A percentile compares a stretch with the other conserved stretches of the same genome.
Conservation (phyloP, 176 grass and related monocot genomes). For the Zizania latifolia region DNA sequence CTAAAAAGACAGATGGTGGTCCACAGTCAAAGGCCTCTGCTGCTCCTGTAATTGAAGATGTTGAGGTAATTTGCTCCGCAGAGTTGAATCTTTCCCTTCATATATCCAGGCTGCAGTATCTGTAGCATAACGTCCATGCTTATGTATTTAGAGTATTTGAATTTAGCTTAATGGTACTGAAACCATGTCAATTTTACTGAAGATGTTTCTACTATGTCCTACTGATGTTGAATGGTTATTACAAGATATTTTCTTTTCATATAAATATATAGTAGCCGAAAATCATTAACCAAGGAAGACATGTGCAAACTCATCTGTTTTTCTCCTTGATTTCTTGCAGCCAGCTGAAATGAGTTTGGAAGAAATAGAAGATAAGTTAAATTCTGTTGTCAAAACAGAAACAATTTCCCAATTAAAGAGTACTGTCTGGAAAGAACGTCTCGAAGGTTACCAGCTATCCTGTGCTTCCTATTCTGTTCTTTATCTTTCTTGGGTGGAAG, state of each 20-base stretch:
- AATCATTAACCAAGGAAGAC: not conserved
- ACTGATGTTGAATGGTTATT: not conserved
- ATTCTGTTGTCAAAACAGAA: conserved; percentile 66
- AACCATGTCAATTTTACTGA: not conserved
- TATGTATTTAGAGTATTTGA: not conserved
- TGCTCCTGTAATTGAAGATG: conserved; percentile 61
- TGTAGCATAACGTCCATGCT: not conserved
- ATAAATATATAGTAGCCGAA: not conserved
- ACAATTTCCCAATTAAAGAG: conserved; percentile 86
- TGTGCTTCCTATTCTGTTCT: conserved; percentile 2
- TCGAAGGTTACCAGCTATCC: conserved; percentile 61
- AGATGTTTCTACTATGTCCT: not conserved
- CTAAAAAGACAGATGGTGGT: conserved; percentile 73
- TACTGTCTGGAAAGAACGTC: conserved; percentile 89
- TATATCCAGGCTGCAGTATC: not conserved
- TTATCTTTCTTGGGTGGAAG: conserved; percentile 18
- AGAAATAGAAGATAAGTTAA: conserved; percentile 88
- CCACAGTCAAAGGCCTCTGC: conserved; percentile 57
- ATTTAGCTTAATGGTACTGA: not conserved
- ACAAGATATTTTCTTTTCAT: not conserved
- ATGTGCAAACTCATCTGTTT: conserved; percentile 3
- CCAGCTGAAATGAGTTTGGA: conserved; percentile 94
- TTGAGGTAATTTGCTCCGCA: conserved; percentile 69
- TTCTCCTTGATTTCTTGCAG: conserved; percentile 52
- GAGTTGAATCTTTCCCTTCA: conserved; percentile 16